phyloP scores from a whole-genome alignment of 2,329 filamentous ascomycete genomes.

The Xylaria sp. region DNA sequence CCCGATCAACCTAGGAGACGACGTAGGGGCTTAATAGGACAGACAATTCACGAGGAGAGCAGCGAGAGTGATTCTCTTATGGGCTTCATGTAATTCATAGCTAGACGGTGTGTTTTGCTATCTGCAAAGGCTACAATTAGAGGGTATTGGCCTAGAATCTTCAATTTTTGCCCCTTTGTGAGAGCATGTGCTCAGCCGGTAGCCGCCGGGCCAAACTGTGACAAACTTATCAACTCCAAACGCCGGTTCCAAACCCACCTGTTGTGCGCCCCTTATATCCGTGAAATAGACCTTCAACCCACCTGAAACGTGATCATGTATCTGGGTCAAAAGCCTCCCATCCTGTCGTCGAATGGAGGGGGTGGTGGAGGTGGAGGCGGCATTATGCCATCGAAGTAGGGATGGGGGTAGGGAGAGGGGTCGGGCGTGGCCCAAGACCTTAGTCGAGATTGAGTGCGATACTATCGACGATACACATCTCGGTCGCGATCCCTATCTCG shows the following conservation, averaged over 20 bases:
- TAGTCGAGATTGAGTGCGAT: conserved; percentile 36
- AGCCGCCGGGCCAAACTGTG: conserved; percentile 12
- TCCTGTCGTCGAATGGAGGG: conserved; percentile 1
- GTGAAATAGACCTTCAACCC: not conserved
- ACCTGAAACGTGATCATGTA: conserved; percentile 25
- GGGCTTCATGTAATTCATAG: conserved; percentile 24
- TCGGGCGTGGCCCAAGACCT: not conserved
- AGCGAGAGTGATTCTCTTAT: conserved; percentile 63
- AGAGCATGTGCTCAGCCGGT: conserved; percentile 4
- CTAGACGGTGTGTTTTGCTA: conserved; percentile 5
- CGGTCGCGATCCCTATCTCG: conserved; percentile 53
- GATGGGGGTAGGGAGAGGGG: not conserved
- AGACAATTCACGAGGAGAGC: conserved; percentile 79
- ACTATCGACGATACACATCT: conserved; percentile 63
- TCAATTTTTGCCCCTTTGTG: not conserved
- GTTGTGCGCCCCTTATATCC: conserved; percentile 22
- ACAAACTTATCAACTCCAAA: conserved; percentile 24
- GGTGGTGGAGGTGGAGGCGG: not conserved
- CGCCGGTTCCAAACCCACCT: conserved; percentile 22
- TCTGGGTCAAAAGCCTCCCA: conserved; percentile 16
- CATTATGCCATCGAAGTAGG: not conserved
- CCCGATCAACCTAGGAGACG: conserved; percentile 54
- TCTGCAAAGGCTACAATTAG: conserved; percentile 5
- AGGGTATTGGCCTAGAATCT: conserved; percentile 3
- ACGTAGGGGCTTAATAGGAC: conserved; percentile 65